Evolutionary conservation across 345 rosid species (phyloP).

Genomic region (Salix suchowensis): DNA sequence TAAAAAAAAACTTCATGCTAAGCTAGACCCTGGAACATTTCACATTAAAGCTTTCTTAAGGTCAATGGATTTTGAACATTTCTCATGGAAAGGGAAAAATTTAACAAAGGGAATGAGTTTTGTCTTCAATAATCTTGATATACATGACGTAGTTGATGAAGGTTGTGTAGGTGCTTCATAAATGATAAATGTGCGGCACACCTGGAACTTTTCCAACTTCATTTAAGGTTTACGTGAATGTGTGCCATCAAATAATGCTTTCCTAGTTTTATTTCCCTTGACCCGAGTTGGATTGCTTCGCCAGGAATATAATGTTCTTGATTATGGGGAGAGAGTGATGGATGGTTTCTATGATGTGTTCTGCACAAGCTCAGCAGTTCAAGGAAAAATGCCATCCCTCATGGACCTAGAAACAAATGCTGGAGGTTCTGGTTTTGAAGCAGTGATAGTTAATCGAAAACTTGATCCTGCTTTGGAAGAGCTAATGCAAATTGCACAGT

Average conservation of each 20-base stretch:
- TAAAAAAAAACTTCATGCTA: too few species aligned
- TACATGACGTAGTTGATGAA: neutral
- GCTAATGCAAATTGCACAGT: constrained; percentile 74
- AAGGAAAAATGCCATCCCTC: constrained; percentile 84
- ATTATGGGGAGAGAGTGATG: constrained; percentile 87
- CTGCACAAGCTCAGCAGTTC: constrained; percentile 49
- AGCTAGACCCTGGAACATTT: neutral
- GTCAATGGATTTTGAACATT: neutral
- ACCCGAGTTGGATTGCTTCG: constrained; percentile 9
- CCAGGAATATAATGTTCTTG: constrained; percentile 93
- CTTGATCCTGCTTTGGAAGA: constrained; percentile 76
- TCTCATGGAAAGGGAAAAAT: neutral
- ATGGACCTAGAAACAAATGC: constrained; percentile 72
- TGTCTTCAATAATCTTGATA: neutral
- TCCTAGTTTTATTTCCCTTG: constrained; percentile 13
- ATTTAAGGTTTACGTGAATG: neutral
- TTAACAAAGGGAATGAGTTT: neutral
- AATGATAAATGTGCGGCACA: neutral
- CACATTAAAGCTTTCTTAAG: neutral
- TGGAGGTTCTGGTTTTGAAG: constrained; percentile 72
- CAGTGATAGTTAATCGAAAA: constrained; percentile 63
- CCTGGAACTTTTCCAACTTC: neutral
- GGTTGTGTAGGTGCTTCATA: neutral
- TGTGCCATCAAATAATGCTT: neutral
- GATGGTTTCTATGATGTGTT: constrained; percentile 93